phyloP scores from a whole-genome alignment of 495 filamentous ascomycete genomes.

The Talaromyces wortmannii region DNA sequence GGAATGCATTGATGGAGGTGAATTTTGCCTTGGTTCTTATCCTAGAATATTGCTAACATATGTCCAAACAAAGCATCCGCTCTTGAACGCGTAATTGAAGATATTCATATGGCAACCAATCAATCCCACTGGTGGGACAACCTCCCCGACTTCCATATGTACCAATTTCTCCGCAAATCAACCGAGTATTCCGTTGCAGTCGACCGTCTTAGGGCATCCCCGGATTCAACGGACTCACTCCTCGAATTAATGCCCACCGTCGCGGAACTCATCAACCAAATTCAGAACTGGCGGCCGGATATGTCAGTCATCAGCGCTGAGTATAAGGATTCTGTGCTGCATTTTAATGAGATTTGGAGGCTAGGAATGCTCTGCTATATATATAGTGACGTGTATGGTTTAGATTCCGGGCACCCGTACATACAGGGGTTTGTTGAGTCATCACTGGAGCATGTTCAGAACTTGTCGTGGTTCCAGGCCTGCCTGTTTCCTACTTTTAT shows the following conservation, averaged over 20 bases:
- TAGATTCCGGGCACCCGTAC: not conserved
- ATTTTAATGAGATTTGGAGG: conserved; percentile 5
- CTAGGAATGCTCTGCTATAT: conserved; percentile 5
- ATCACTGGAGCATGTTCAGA: not conserved
- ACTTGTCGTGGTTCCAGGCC: conserved; percentile 2
- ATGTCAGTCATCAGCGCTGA: not conserved
- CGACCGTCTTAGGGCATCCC: not conserved
- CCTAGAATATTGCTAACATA: not conserved
- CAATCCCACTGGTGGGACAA: conserved; percentile 7
- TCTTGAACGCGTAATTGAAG: not conserved
- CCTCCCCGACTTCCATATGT: conserved; percentile 1
- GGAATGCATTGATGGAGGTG: not conserved
- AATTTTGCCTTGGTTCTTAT: not conserved
- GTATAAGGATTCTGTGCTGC: not conserved
- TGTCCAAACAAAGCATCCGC: not conserved
- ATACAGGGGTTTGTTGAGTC: conserved; percentile 2
- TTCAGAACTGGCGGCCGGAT: conserved; percentile 3
- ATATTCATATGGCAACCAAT: not conserved
- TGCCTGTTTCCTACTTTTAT: conserved; percentile 6
- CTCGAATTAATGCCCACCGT: not conserved
- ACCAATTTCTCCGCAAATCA: conserved; percentile 2
- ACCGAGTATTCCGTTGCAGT: conserved; percentile 2
- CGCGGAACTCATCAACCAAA: not conserved
- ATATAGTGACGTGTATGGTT: conserved; percentile 2
- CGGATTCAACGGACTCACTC: not conserved